Conservation (phyloP, 2,329 filamentous ascomycete species). For the Colletotrichum ledebouriae region DNA sequence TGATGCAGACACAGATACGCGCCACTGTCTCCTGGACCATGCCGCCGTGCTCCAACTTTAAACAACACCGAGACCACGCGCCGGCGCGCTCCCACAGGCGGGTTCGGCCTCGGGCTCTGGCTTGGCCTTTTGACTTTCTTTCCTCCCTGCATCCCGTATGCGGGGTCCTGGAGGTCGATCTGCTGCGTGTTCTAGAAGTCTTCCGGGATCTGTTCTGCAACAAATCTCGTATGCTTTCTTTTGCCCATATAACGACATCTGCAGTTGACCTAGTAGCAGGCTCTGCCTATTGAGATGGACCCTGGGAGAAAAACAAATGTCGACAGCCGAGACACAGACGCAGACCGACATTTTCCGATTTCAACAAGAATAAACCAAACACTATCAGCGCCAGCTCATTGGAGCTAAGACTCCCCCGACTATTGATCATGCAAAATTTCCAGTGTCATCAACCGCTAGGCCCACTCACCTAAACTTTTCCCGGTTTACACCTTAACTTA, state of each 20-base stretch:
- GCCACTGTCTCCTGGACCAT: conserved; percentile 17
- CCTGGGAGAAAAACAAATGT: not conserved
- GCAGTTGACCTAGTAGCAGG: not conserved
- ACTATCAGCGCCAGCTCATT: conserved; percentile 22
- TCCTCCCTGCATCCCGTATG: conserved; percentile 35
- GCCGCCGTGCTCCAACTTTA: conserved; percentile 26
- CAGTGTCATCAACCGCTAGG: not conserved
- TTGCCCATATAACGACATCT: conserved; percentile 10
- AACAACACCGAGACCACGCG: conserved; percentile 25
- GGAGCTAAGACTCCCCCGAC: conserved; percentile 11
- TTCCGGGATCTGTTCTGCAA: conserved; percentile 38
- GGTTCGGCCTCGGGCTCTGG: conserved; percentile 27
- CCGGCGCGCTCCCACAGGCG: conserved; percentile 25
- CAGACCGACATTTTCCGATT: conserved; percentile 5
- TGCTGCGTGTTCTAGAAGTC: conserved; percentile 39
- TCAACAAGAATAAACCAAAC: conserved; percentile 10
- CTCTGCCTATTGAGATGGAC: not conserved
- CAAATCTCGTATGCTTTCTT: conserved; percentile 29
- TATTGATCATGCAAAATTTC: conserved; percentile 33
- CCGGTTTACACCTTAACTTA: too few species aligned
- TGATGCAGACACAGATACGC: conserved; percentile 28
- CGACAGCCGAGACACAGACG: conserved; percentile 7
- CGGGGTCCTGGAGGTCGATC: conserved; percentile 32
- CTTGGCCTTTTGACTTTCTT: conserved; percentile 29
- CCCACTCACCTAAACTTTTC: conserved; percentile 21